Evolutionary conservation across 2,329 filamentous ascomycete species (phyloP).

Genomic region (Fusarium sp.): DNA sequence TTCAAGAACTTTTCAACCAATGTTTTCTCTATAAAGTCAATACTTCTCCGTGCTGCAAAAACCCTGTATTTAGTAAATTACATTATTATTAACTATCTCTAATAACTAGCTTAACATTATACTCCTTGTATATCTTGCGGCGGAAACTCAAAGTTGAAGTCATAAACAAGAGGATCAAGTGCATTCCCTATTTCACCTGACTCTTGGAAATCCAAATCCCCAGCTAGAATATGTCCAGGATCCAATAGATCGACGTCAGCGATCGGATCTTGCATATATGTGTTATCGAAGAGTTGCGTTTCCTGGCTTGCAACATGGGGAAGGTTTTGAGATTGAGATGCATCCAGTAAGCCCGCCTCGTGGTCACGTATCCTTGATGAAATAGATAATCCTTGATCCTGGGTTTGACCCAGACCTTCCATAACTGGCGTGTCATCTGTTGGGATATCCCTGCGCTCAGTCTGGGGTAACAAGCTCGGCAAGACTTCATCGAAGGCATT

Average conservation of each 20-base stretch:
- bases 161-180: background rate
- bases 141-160: background rate
- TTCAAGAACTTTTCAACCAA: too few species aligned
- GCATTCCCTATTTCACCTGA: background rate
- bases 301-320: background rate
- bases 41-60: too few species aligned
- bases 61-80: too few species aligned
- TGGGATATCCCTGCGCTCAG: background rate
- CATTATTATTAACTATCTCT: too few species aligned
- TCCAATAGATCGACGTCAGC: background rate
- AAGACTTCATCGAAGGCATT: constrained; percentile 27
- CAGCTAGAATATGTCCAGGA: background rate
- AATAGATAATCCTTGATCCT: background rate
- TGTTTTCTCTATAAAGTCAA: too few species aligned
- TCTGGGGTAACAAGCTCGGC: background rate
- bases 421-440: background rate
- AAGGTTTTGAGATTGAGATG: background rate
- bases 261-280: background rate
- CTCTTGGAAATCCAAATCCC: background rate
- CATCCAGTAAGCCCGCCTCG: background rate
- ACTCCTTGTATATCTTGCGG: background rate
- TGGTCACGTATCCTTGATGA: background rate
- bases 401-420: background rate
- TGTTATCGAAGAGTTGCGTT: background rate
- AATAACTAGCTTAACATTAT: background rate